phyloP scores from a whole-genome alignment of 441 rosid species.

The Breynia disticha region DNA sequence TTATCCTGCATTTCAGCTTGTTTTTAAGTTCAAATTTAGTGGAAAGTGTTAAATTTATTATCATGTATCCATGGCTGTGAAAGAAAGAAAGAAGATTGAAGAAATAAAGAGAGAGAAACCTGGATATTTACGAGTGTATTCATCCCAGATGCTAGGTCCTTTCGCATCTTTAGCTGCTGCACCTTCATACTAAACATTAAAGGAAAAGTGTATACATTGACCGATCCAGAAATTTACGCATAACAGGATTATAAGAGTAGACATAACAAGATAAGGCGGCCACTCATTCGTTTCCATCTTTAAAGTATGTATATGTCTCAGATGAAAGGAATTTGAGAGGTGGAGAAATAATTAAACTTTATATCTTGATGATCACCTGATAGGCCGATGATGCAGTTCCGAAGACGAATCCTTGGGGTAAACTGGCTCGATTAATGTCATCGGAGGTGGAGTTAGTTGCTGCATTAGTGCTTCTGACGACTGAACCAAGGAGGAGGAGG shows the following conservation, averaged over 20 bases:
- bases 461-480: not conserved
- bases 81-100: not conserved
- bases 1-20: too few species aligned
- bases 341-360: not conserved
- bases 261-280: too few species aligned
- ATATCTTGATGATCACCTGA: slow-evolving; percentile 44
- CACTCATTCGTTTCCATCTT: too few species aligned
- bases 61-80: too few species aligned
- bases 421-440: slow-evolving; percentile 32
- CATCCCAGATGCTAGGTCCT: slow-evolving; percentile 58
- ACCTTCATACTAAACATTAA: slow-evolving; percentile 46
- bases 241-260: too few species aligned
- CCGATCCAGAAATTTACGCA: too few species aligned
- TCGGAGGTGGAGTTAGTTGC: not conserved
- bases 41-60: too few species aligned
- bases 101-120: slow-evolving; percentile 16
- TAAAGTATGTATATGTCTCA: too few species aligned
- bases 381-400: slow-evolving; percentile 92
- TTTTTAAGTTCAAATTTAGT: too few species aligned
- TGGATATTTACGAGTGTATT: slow-evolving; percentile 36
- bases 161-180: slow-evolving; percentile 44
- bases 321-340: too few species aligned
- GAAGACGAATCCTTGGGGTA: slow-evolving; percentile 66
- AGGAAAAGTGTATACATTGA: not conserved
- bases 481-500: slow-evolving; percentile 4